Conservation (phyloP, 2,329 filamentous ascomycete genomes). For the Alternaria longipes region DNA sequence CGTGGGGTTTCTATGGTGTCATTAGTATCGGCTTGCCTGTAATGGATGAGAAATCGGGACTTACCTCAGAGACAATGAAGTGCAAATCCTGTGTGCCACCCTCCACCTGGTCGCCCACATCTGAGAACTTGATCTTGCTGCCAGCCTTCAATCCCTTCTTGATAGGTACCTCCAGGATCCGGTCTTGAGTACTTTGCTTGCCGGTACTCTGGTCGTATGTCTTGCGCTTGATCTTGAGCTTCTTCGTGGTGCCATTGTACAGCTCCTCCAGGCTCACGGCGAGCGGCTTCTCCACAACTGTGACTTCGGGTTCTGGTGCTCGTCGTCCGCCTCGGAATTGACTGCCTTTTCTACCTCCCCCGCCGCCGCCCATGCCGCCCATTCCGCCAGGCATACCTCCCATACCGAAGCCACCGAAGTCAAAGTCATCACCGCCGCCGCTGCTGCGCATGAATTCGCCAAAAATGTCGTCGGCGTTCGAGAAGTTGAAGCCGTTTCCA, state of each 20-base stretch:
- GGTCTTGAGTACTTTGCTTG: slow-evolving; percentile 86
- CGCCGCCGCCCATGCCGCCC: slow-evolving; percentile 56
- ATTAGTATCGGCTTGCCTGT: slow-evolving; percentile 26
- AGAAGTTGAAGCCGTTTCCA: slow-evolving; percentile 79
- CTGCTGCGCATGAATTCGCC: slow-evolving; percentile 77
- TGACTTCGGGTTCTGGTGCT: slow-evolving; percentile 79
- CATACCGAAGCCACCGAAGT: slow-evolving; percentile 53
- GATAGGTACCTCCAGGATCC: slow-evolving; percentile 92
- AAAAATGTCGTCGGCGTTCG: slow-evolving; percentile 84
- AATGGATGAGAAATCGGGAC: slow-evolving; percentile 39
- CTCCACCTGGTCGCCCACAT: slow-evolving; percentile 97
- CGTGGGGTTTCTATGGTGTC: slow-evolving; percentile 77
- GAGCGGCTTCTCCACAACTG: slow-evolving; percentile 86
- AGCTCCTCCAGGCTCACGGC: slow-evolving; percentile 87
- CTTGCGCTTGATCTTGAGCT: slow-evolving; percentile 98
- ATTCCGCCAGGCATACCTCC: slow-evolving; percentile 46
- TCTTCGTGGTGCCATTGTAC: slow-evolving; percentile 87
- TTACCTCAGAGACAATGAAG: slow-evolving; percentile 92
- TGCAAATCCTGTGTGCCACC: slow-evolving; percentile 95
- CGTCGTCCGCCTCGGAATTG: slow-evolving; percentile 53
- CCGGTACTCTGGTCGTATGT: slow-evolving; percentile 82
- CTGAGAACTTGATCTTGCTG: slow-evolving; percentile 97
- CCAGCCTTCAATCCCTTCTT: slow-evolving; percentile 96
- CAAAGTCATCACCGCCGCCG: slow-evolving; percentile 63
- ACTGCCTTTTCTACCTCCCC: slow-evolving; percentile 49